Base-by-base conservation (phyloP, 2,329 filamentous ascomycete genomes). In the Diaporthe sp. region DNA sequence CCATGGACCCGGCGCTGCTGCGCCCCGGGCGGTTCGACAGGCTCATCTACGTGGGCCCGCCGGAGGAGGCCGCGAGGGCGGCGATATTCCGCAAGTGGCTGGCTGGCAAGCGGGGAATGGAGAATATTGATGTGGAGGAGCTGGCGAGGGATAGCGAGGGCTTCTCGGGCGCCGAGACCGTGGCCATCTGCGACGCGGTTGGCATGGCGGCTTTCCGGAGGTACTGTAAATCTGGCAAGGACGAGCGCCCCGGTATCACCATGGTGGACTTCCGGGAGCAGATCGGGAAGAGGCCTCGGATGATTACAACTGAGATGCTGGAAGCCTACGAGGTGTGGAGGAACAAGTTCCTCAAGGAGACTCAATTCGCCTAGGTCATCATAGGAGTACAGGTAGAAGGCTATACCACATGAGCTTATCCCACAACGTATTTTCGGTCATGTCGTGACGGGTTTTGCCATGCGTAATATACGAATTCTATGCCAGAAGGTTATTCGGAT, bases 1-100 rank as follows among this genome's bases (percentile, higher is more conserved):
- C 92, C 2, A 89, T 98, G 27, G 96, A 98, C 81, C 91, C 94
- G 0, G 96, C 96, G 0, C 88, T 98, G 44, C 90, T 98, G 80
- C 91, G 96, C 0, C 94, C 95, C 0, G 96, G 96, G 1, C 90
- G 96, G 37, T 94, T 98, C 82, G 95, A 97, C 79, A 90, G 93
- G 77, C 88, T 95, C 44, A 89, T 98, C 59, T 98, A 97, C 81
- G 94, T 98, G 56, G 94, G 94, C 0, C 93, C 94, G 4, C 96
- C 96, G 0, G 92, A 94, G 79, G 84, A 88, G 59, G 85, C 90
- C 10, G 95, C 95, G 0, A 89, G 96, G 12, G 90, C 89, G 79
- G 93, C 95, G 77, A 96, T 98, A 71, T 88, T 98, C 72, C 83
- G 86, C 22, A 92, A 94, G 70, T 91, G 93, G 80, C 89, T 92